Evolutionary conservation across 2,329 filamentous ascomycete species (phyloP), one percentile per base, ranked within the genome.

Genomic region (Fusarium agapanthi): DNA sequence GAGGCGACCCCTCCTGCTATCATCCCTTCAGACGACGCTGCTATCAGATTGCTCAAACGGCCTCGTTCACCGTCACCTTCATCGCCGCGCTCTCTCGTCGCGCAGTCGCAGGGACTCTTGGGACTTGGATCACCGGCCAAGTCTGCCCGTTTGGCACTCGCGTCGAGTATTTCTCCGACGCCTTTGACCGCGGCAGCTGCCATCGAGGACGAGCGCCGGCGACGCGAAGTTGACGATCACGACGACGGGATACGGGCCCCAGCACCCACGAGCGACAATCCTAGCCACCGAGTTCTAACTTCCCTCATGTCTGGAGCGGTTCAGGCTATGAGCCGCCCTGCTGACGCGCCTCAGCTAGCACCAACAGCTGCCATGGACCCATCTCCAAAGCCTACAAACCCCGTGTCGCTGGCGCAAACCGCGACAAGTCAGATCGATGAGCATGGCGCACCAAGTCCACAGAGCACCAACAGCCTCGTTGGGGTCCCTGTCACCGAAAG

Each of bases 221-320:
- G 83, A 72, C 83, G 84, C 67, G 85, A 87, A 75, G 78, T 78
- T 56, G 73, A 77, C 63, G 72, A 78, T 45, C 83, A 86, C 58
- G 82, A 84, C 41, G 80, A 73, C 53, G 69, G 83, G 47, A 81
- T 78, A 59, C 79, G 80, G 56, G 83, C 83, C 56, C 81, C 83
- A 58, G 80, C 83, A 41, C 83, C 83, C 40, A 84, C 82, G 55
- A 88, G 84, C 77, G 86, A 89, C 44, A 88, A 88, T 60, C 86
- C 87, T 26, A 83, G 83, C n/a, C 87, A 88, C 59, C 85, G 82
- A 66, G 87, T 84, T 37, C 80, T 90, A 35, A 83, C 85, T 28
- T 87, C 87, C 26, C 82, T 90, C 53, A 85, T 90, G 82, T 86
- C 88, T 40, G 86, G 85, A 48, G 85, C 82, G 62, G 84, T 85